A percentile compares a stretch with the other conserved stretches of the same genome.
Evolutionary conservation across 164 flowering plant genomes (phyloP).

Genomic region (Vitis amurensis): DNA sequence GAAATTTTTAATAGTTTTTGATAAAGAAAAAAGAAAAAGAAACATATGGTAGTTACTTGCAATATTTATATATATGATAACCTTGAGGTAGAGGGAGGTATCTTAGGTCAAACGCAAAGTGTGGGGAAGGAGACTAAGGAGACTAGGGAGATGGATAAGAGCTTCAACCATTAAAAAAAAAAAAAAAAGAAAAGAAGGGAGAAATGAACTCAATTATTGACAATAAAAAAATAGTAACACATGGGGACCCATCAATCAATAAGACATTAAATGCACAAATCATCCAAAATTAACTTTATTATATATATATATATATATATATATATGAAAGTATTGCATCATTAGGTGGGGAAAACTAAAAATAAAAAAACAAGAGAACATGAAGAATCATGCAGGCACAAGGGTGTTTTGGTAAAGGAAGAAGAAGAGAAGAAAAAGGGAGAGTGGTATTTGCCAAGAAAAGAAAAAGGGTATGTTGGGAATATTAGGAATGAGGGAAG

Average conservation of each 20-base stretch:
- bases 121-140: too few species aligned
- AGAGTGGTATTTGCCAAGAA: too few species aligned
- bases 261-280: constrained; percentile 31
- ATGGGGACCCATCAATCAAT: constrained; percentile 38
- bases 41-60: too few species aligned
- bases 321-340: neutral
- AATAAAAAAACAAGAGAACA: neutral
- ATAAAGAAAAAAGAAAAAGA: too few species aligned
- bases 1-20: too few species aligned
- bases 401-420: constrained; percentile 6
- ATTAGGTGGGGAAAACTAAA: constrained; percentile 13
- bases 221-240: constrained; percentile 10
- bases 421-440: neutral
- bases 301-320: neutral
- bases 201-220: constrained; percentile 25
- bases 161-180: too few species aligned
- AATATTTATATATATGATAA: too few species aligned
- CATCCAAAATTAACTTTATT: constrained; percentile 13
- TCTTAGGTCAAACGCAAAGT: too few species aligned
- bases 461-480: constrained; percentile 2
- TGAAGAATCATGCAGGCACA: neutral
- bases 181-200: too few species aligned
- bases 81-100: too few species aligned
- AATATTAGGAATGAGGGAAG: neutral
- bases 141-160: too few species aligned